phyloP scores from a whole-genome alignment of 768 basidiomycete genomes.

The Boletus reticuloceps region DNA sequence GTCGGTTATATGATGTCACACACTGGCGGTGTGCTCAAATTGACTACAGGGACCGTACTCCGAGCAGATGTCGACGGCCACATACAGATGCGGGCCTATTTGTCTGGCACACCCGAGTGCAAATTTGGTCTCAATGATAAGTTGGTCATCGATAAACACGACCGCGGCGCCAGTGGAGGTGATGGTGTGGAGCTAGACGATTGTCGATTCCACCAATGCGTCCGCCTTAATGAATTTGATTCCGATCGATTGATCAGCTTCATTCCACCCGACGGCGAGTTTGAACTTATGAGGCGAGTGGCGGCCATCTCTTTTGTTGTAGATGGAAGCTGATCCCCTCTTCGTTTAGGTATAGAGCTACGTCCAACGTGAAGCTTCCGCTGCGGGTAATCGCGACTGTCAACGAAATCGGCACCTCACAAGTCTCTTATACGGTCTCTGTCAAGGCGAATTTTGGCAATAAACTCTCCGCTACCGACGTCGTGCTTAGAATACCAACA shows the following conservation, averaged over 20 bases:
- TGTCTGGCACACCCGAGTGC: slow-evolving; percentile 96
- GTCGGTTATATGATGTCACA: slow-evolving; percentile 26
- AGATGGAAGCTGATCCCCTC: background rate
- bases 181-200: slow-evolving; percentile 96
- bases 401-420: slow-evolving; percentile 87
- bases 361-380: slow-evolving; percentile 94
- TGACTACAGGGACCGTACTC: slow-evolving; percentile 69
- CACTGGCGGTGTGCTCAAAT: background rate
- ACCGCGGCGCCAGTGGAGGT: slow-evolving; percentile 46
- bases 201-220: slow-evolving; percentile 98
- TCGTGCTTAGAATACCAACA: slow-evolving; percentile 92
- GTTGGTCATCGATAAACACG: slow-evolving; percentile 86
- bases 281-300: slow-evolving; percentile 91
- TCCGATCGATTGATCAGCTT: slow-evolving; percentile 93
- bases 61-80: slow-evolving; percentile 98
- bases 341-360: slow-evolving; percentile 80
- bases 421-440: slow-evolving; percentile 87
- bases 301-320: background rate
- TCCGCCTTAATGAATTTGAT: slow-evolving; percentile 92
- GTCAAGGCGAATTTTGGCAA: slow-evolving; percentile 86
- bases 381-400: slow-evolving; percentile 87
- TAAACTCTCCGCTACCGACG: slow-evolving; percentile 91
- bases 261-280: slow-evolving; percentile 97
- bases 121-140: slow-evolving; percentile 99
- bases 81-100: slow-evolving; percentile 96